These are phyloP conservation scores for Stephania yunnanensis DNA, from an alignment of 164 flowering plant species.

Conservation along the genomic window DNA sequence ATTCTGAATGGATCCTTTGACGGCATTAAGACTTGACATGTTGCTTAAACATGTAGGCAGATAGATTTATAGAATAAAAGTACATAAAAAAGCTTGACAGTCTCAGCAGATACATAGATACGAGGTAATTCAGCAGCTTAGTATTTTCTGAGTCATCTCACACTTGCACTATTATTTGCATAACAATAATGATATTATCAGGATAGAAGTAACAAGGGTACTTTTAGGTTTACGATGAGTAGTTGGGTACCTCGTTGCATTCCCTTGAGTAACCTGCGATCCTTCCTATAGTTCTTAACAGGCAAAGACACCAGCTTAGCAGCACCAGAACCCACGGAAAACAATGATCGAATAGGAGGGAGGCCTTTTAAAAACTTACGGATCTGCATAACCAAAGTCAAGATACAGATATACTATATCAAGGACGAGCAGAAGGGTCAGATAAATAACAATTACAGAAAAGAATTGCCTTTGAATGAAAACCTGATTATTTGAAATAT, in stretches of 20 bases:
- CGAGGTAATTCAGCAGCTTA: too few relatives aligned
- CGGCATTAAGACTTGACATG: background rate
- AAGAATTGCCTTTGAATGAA: conserved; percentile 1
- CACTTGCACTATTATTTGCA: too few relatives aligned
- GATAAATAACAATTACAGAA: background rate
- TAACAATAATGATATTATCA: background rate
- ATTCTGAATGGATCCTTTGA: too few relatives aligned
- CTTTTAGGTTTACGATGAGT: background rate
- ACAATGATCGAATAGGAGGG: conserved; percentile 73
- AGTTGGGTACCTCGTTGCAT: conserved; percentile 79
- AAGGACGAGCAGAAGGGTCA: background rate
- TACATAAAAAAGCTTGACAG: background rate
- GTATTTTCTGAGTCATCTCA: too few relatives aligned
- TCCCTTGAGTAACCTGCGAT: conserved; percentile 75
- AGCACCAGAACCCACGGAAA: conserved; percentile 88
- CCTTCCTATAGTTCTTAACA: conserved; percentile 73
- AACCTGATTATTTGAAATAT: conserved; percentile 96
- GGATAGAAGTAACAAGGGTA: background rate
- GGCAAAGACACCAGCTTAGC: conserved; percentile 84
- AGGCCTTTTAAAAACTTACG: conserved; percentile 79
- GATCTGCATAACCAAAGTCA: conserved; percentile 29
- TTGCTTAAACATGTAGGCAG: background rate
- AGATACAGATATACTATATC: background rate
- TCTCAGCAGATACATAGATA: too few relatives aligned
- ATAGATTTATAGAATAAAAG: background rate